Percentiles rank a stretch among this genome's conserved stretches.
phyloP scores from a whole-genome alignment of 305 asterid species.

The Stenogyne calaminthoides region DNA sequence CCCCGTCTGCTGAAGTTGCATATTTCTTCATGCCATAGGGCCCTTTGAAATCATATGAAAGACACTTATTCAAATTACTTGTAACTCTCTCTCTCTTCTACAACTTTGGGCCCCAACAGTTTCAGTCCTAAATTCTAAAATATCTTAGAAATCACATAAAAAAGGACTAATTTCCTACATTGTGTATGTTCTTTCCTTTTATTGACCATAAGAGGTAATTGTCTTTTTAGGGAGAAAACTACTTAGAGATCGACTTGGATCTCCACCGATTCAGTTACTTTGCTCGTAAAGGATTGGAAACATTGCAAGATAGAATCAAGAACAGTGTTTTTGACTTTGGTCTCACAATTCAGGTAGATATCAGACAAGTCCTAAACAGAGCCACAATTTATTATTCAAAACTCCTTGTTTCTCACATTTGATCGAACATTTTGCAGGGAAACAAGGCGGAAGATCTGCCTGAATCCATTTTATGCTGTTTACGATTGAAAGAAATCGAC shows the following conservation, averaged over 20 bases:
- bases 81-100: neutral
- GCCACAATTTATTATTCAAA: neutral
- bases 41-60: neutral
- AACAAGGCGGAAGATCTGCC: slow-evolving; percentile 87
- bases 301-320: slow-evolving; percentile 84
- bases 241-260: slow-evolving; percentile 90
- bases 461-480: slow-evolving; percentile 72
- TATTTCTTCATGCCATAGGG: neutral
- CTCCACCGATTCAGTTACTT: slow-evolving; percentile 87
- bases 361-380: neutral
- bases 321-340: slow-evolving; percentile 83
- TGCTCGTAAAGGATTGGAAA: slow-evolving; percentile 87
- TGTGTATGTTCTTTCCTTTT: neutral
- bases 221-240: slow-evolving; percentile 74
- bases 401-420: slow-evolving; percentile 12
- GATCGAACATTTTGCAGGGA: slow-evolving; percentile 56
- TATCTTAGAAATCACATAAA: neutral
- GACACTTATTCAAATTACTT: neutral
- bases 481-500: slow-evolving; percentile 74
- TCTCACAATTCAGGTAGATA: slow-evolving; percentile 79
- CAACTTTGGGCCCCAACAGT: neutral
- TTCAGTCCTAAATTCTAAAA: neutral
- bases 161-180: neutral
- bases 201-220: neutral
- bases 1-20: no score